A percentile compares a stretch with the other conserved stretches of the same genome.
Conservation (phyloP, 225 moss, liverwort and hornwort species). For the Polytrichum commune region DNA sequence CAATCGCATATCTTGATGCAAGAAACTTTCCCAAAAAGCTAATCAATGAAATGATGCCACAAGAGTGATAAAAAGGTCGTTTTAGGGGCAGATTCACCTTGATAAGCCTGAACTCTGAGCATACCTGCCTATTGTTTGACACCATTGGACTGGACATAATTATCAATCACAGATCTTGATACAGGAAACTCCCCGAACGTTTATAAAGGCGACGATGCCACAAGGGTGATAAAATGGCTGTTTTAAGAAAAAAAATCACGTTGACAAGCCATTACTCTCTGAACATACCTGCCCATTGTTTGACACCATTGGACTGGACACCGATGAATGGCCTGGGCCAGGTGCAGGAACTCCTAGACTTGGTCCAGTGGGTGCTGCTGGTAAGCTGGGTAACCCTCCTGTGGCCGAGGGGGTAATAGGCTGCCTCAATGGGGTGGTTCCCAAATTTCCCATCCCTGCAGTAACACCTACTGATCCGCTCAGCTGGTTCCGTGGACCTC, state of each 20-base stretch:
- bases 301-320: constrained; percentile 19
- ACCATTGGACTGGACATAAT: constrained; percentile 16
- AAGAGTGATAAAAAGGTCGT: background rate
- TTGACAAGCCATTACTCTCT: background rate
- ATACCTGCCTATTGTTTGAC: constrained; percentile 26
- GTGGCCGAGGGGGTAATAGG: constrained; percentile 10
- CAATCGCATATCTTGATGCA: background rate
- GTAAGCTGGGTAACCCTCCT: constrained; percentile 1
- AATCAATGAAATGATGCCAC: background rate
- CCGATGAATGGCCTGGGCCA: constrained; percentile 6
- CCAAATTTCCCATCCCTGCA: constrained; percentile 5
- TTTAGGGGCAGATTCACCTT: background rate
- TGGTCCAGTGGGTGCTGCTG: background rate
- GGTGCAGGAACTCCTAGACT: constrained; percentile 20
- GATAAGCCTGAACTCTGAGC: background rate
- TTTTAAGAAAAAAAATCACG: background rate
- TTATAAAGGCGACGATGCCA: background rate
- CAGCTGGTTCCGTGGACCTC: constrained; percentile 18
- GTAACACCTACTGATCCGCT: constrained; percentile 17
- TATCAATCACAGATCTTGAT: background rate
- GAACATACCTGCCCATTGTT: constrained; percentile 29
- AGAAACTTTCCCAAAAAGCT: background rate
- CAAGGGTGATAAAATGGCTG: background rate
- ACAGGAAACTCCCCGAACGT: background rate
- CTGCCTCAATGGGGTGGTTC: constrained; percentile 19